These are phyloP conservation scores for Puccinia polysora DNA, from an alignment of 1,284 basidiomycete genomes.

Conservation along the genomic window DNA sequence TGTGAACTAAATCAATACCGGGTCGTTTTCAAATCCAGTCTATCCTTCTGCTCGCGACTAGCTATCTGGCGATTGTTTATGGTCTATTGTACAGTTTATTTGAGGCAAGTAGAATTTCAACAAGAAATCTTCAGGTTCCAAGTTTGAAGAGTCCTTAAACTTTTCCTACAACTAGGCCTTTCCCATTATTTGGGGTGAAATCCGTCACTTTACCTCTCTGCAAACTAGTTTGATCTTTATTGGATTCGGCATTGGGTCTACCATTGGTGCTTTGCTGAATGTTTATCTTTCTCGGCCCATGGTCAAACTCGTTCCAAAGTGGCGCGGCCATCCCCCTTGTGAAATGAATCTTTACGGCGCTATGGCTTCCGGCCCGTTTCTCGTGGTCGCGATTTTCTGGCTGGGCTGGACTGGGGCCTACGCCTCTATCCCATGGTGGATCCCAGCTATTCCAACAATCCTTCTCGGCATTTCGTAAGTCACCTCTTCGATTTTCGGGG, in stretches of 20 bases:
- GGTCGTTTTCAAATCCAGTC: slow-evolving; percentile 51
- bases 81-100: slow-evolving; percentile 59
- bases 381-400: slow-evolving; percentile 64
- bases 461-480: slow-evolving; percentile 56
- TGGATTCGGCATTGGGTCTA: slow-evolving; percentile 65
- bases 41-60: slow-evolving; percentile 63
- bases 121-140: neutral
- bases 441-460: slow-evolving; percentile 57
- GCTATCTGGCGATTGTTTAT: slow-evolving; percentile 63
- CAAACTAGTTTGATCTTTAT: slow-evolving; percentile 67
- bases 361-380: slow-evolving; percentile 60
- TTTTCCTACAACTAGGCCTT: slow-evolving; percentile 29
- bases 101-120: slow-evolving; percentile 4
- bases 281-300: slow-evolving; percentile 56
- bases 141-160: neutral
- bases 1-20: neutral
- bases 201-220: slow-evolving; percentile 60
- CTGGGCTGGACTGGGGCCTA: slow-evolving; percentile 67
- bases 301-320: slow-evolving; percentile 56
- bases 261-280: slow-evolving; percentile 55
- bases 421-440: slow-evolving; percentile 60
- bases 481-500: neutral
- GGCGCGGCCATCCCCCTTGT: slow-evolving; percentile 61
- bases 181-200: slow-evolving; percentile 61
- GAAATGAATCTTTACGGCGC: slow-evolving; percentile 63